Evolutionary conservation across 257 asterid genomes (phyloP), one percentile per base, ranked within the genome.

Genomic region (Primulina tabacum): DNA sequence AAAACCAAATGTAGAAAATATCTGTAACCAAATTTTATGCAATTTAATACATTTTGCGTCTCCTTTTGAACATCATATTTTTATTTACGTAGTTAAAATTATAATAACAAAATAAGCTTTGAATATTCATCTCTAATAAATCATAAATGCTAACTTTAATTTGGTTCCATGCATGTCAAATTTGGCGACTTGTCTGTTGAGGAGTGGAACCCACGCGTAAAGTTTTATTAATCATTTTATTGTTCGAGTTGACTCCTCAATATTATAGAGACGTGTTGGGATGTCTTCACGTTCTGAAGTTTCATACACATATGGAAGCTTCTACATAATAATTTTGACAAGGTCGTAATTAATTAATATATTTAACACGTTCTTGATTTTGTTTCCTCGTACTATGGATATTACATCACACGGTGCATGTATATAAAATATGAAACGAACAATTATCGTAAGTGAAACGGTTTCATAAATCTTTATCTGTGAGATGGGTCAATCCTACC

Each of bases 111-210:
- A 43, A 43, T 43, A 43, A 0, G 11, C 53, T 12, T 1, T 43
- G 53, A 43, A 3, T 43, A 8, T 43, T 43, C n/a, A 43, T 11
- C n/a, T 43, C 53, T 3, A 11, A 12, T 0, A 0, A 7, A 12
- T 12, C 4, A 10, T 11, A 2, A 40, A 6, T 40, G 35, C 24
- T 21, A n/a, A n/a, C n/a, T n/a, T 18, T 18, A 10, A 60, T 62
- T 73, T 67, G 73, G 82, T 71, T 67, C 73, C 80, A 77, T 77
- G 77, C 9, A 75, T 72, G 17, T 17, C 30, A 50, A 66, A 24
- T 60, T 76, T 65, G 72, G 30, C 61, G 47, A 30, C 30, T 33
- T 20, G 56, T 14, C 18, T 17, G 71, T 7, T 5, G 8, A 10
- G 67, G 40, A 10, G 20, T 16, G 56, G 69, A 65, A 17, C 61